Base-by-base conservation (phyloP, 495 filamentous ascomycete genomes). In the Sordaria brevicollis region DNA sequence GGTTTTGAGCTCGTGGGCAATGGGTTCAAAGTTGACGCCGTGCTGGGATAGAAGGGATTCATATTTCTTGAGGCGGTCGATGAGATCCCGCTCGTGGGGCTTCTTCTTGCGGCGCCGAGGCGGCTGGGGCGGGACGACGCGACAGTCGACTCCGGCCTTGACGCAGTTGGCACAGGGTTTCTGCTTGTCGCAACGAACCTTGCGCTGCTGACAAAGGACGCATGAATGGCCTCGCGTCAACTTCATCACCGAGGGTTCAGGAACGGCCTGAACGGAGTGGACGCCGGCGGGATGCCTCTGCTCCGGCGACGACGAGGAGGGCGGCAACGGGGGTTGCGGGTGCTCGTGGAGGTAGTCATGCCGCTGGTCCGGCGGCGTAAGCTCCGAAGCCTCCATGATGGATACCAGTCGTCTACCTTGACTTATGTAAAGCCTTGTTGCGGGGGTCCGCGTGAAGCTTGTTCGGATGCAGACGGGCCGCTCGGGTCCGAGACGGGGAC, bases 151-250 rank as follows among this genome's bases (percentile, higher is more conserved):
- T 35, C 81, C 74, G 69, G 86, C 84, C 81, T 88, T 91, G 77
- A 85, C 76, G 74, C 89, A 91, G 79, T 88, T 89, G 66, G 87
- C 85, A 71, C 89, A 91, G 36, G 86, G 88, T 71, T 89, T 84
- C 70, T 84, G 81, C 76, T 86, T 85, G 76, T 91, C 87, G 76
- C 89, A 91, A 69, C 85, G 86, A 66, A 91, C 89, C 77, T 91
- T 91, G 65, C 88, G 83, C 70, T 86, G 87, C 72, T 89, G 86
- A 73, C 89, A 91, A 57, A 89, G 76, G 39, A 89, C 83, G 72
- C 89, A 91, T 37, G 88, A 90, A 74, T 86, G 86, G 39, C 83
- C 83, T 68, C 83, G 77, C 25, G 83, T 85, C 75, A 85, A 78
- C 73, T 85, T 85, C 72, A 84, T 77, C 68, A 75, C 77, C 74